Evolutionary conservation across 164 flowering plant species (phyloP).

Genomic region (Piper longum): DNA sequence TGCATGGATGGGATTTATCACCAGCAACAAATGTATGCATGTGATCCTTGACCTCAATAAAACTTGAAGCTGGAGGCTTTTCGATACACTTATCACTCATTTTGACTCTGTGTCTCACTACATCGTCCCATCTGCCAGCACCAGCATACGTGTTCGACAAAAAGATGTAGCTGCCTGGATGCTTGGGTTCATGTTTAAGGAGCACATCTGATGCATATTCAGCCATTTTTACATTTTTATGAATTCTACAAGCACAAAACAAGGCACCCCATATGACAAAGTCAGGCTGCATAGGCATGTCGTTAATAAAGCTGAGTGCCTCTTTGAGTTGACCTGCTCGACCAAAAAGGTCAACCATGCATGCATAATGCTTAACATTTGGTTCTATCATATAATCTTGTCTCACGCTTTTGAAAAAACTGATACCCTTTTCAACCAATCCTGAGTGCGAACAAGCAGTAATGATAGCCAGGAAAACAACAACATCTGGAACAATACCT

Average conservation of each 20-base stretch:
- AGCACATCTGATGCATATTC: conserved; percentile 27
- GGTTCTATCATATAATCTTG: conserved; percentile 33
- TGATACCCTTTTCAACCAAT: conserved; percentile 27
- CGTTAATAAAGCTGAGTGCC: conserved; percentile 27
- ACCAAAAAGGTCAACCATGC: conserved; percentile 36
- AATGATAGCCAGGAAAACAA: conserved; percentile 30
- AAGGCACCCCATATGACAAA: conserved; percentile 50
- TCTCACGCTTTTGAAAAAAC: conserved; percentile 28
- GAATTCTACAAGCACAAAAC: conserved; percentile 41
- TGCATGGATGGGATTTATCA: conserved; percentile 16
- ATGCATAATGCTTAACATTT: conserved; percentile 34
- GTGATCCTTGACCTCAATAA: conserved; percentile 25
- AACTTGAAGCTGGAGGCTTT: conserved; percentile 42
- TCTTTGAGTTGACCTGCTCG: conserved; percentile 36
- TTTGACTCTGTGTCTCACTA: conserved; percentile 23
- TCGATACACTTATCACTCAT: conserved; percentile 26
- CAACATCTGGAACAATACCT: conserved; percentile 35
- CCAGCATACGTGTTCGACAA: conserved; percentile 35
- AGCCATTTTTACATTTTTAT: conserved; percentile 31
- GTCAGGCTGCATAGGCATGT: conserved; percentile 38
- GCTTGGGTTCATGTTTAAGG: conserved; percentile 31
- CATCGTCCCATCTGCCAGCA: conserved; percentile 30
- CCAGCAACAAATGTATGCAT: conserved; percentile 32
- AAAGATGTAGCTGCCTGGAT: conserved; percentile 37
- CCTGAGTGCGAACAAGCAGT: conserved; percentile 48